Evolutionary conservation across 805 yeast species (phyloP).

Genomic region (Wickerhamomyces pijperi): DNA sequence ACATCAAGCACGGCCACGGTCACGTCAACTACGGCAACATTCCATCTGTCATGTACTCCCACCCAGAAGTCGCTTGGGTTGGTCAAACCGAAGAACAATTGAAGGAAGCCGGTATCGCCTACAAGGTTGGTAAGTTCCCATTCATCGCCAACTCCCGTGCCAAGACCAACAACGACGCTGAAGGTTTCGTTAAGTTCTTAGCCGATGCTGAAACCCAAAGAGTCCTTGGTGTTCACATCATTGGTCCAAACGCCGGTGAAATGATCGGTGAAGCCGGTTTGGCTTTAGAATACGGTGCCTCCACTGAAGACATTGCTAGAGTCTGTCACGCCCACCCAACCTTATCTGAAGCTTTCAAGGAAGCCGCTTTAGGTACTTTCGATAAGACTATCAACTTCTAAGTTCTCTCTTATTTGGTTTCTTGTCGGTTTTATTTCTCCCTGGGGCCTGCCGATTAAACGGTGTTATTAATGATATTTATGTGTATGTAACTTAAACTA

Average conservation of each 20-base stretch:
- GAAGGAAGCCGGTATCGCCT: slow-evolving; percentile 83
- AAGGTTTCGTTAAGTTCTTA: slow-evolving; percentile 91
- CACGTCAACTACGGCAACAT: slow-evolving; percentile 97
- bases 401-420: no score
- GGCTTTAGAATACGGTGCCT: slow-evolving; percentile 97
- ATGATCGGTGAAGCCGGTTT: slow-evolving; percentile 98
- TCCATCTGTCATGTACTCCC: slow-evolving; percentile 98
- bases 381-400: slow-evolving; percentile 86
- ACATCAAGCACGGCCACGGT: slow-evolving; percentile 86
- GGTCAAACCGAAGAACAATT: slow-evolving; percentile 94
- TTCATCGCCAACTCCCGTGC: slow-evolving; percentile 99
- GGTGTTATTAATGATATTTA: no score
- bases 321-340: slow-evolving; percentile 99
- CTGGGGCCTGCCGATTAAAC: no score
- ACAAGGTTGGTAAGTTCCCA: slow-evolving; percentile 96
- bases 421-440: no score
- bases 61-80: slow-evolving; percentile 99
- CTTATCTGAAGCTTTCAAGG: slow-evolving; percentile 93
- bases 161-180: slow-evolving; percentile 93
- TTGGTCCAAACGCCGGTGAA: slow-evolving; percentile 98
- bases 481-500: no score
- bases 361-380: slow-evolving; percentile 89
- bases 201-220: slow-evolving; percentile 97
- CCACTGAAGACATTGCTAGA: slow-evolving; percentile 95
- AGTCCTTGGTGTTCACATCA: slow-evolving; percentile 90